Conservation (phyloP, 2,329 filamentous ascomycete species). For the Blastomyces parvus region DNA sequence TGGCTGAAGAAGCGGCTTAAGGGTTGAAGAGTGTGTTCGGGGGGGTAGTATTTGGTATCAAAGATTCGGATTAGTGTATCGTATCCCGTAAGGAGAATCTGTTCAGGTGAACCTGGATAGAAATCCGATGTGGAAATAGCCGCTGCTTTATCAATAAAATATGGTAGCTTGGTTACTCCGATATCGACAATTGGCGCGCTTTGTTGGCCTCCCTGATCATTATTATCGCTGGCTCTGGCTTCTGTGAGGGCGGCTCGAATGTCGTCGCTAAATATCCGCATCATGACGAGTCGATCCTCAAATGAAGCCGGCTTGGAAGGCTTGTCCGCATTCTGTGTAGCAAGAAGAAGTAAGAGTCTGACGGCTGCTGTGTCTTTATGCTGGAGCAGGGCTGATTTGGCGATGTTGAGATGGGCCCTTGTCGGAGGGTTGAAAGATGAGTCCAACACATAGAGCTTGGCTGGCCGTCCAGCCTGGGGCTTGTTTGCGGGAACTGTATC, state of each 20-base stretch:
- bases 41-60: constrained; percentile 41
- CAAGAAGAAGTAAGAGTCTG: constrained; percentile 50
- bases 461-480: constrained; percentile 15
- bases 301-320: constrained; percentile 41
- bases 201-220: neutral
- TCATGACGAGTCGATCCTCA: constrained; percentile 42
- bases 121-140: constrained; percentile 31
- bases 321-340: constrained; percentile 58
- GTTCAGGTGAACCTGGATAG: constrained; percentile 32
- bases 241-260: constrained; percentile 18
- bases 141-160: constrained; percentile 40
- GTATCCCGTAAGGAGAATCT: constrained; percentile 42
- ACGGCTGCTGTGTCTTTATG: constrained; percentile 23
- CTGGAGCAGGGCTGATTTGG: constrained; percentile 41
- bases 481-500: constrained; percentile 20
- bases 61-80: constrained; percentile 43
- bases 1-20: constrained; percentile 34
- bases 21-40: constrained; percentile 34
- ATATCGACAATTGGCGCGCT: constrained; percentile 35
- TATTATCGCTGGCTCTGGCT: neutral
- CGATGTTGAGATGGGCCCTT: constrained; percentile 48
- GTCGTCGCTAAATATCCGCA: constrained; percentile 39
- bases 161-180: constrained; percentile 40
- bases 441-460: constrained; percentile 53
- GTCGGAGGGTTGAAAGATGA: constrained; percentile 59